A percentile compares a stretch with the other conserved stretches of the same genome.
Conservation (phyloP, 805 yeast species). For the Danielia oregonensis region DNA sequence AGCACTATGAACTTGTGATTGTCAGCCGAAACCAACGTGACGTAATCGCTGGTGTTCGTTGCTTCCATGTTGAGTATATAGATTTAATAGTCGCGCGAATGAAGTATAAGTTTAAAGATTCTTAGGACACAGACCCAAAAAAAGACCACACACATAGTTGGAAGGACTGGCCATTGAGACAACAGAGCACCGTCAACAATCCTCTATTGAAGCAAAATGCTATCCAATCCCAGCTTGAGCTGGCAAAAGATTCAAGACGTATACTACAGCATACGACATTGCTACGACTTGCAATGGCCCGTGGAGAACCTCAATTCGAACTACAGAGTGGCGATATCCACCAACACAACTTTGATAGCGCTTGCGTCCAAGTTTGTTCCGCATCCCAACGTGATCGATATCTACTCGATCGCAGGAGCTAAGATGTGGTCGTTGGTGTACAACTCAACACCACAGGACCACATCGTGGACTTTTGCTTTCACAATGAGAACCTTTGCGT, state of each 20-base stretch:
- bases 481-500: constrained; percentile 52
- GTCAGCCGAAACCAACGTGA: constrained; percentile 73
- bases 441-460: constrained; percentile 46
- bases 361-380: constrained; percentile 35
- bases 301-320: constrained; percentile 34
- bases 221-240: constrained; percentile 42
- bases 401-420: constrained; percentile 33
- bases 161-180: too few relatives aligned
- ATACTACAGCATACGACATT: constrained; percentile 59
- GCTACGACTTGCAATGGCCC: constrained; percentile 55
- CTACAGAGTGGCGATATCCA: constrained; percentile 46
- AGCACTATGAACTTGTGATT: constrained; percentile 58
- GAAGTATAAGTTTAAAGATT: too few relatives aligned
- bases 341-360: constrained; percentile 55
- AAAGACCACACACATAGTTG: too few relatives aligned
- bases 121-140: too few relatives aligned
- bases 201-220: constrained; percentile 5
- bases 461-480: constrained; percentile 51
- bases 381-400: constrained; percentile 34
- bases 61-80: too few relatives aligned
- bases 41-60: constrained; percentile 22
- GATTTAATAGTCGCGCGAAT: too few relatives aligned
- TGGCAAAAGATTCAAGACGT: constrained; percentile 81
- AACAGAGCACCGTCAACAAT: neutral
- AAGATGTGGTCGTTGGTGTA: constrained; percentile 34